Evolutionary conservation across 441 rosid species (phyloP), one percentile per base, ranked within the genome.

Genomic region (Populus tomentosa): DNA sequence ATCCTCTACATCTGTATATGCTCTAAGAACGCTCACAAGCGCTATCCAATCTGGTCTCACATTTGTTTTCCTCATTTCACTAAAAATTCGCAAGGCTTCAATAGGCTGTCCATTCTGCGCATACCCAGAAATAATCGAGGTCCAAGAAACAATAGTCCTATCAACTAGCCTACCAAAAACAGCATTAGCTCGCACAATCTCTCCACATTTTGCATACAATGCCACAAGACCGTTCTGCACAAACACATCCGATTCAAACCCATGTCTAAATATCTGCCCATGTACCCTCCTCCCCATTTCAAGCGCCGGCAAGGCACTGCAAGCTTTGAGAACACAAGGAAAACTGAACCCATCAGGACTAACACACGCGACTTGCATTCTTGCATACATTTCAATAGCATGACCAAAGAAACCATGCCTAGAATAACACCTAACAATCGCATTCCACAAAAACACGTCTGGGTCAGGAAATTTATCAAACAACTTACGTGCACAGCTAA

Each of bases 151-250:
- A 40, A 91, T 74, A 0, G 90, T 88, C 80, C 94, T 87, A 79
- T 85, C 82, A 70, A 18, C 9, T 74, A 93, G 71, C 40, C 85
- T 69, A 68, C 86, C 88, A 85, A 93, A 92, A 74, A 91, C 91
- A 74, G 21, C 78, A 83, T 85, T 87, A 20, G 91, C 92, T 16
- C 28, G 72, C 11, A 56, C 81, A 78, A 90, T 73, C 68, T 79
- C 78, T 20, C 90, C 85, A 28, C 91, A 91, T 83, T 88, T 93
- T 0, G 97, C 88, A 80, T 91, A 91, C 77, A 91, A 79, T 1
- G 94, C 87, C 65, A 91, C 89, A 24, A 89, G 86, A 75, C 91
- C 90, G 73, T 91, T 93, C 85, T 91, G 98, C 79, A 89, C 92
- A 83, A 88, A 83, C 7, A 88, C 91, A 80, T 93, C 91, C 0